Evolutionary conservation across 306 rosid genomes (phyloP).

Genomic region (Quercus alba): DNA sequence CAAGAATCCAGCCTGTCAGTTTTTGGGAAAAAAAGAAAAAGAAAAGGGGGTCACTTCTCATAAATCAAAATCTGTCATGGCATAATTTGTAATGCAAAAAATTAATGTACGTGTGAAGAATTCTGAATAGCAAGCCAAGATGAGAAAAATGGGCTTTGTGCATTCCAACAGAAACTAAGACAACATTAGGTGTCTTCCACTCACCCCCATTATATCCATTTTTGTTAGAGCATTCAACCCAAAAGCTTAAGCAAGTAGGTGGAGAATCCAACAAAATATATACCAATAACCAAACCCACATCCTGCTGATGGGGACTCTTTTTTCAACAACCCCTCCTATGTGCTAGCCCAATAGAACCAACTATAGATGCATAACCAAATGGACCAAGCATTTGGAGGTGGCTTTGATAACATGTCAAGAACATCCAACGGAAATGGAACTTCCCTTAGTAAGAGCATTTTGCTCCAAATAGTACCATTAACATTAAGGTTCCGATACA

Average conservation of each 20-base stretch:
- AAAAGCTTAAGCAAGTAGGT: not conserved
- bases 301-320: not conserved
- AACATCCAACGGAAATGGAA: not conserved
- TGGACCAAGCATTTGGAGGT: not conserved
- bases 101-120: not conserved
- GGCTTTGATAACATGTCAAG: not conserved
- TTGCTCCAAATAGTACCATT: not conserved
- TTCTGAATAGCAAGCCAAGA: too few species aligned
- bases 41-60: not conserved
- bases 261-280: not conserved
- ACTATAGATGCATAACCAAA: not conserved
- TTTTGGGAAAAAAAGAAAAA: slow-evolving; percentile 10
- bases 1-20: slow-evolving; percentile 89
- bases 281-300: not conserved
- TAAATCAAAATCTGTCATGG: not conserved
- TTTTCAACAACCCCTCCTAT: not conserved
- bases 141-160: not conserved
- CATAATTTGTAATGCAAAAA: not conserved
- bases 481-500: not conserved
- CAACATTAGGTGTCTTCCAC: not conserved
- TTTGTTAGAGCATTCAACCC: too few species aligned
- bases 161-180: not conserved
- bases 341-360: not conserved
- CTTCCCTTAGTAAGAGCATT: not conserved
- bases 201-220: too few species aligned